Conservation (phyloP, 331 rosid species). For the Stylosanthes scabra region DNA sequence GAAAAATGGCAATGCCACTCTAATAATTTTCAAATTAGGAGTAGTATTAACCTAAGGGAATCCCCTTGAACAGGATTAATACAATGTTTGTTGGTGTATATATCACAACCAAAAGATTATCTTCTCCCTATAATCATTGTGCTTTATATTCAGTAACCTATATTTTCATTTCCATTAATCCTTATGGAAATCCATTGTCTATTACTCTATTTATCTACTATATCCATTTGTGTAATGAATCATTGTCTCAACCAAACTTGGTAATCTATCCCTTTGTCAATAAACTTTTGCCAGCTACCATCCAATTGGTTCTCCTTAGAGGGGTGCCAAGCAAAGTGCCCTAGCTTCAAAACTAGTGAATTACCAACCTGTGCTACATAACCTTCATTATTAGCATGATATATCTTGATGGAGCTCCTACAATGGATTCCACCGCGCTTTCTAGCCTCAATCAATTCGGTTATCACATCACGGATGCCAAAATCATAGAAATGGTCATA, state of each 20-base stretch:
- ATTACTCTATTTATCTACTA: no score
- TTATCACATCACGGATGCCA: slow-evolving; percentile 65
- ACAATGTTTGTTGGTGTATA: neutral
- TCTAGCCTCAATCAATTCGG: slow-evolving; percentile 71
- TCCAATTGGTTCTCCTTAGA: slow-evolving; percentile 76
- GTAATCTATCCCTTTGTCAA: slow-evolving; percentile 75
- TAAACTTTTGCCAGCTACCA: slow-evolving; percentile 83
- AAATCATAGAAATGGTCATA: slow-evolving; percentile 82
- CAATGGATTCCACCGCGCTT: slow-evolving; percentile 76
- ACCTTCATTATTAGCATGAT: slow-evolving; percentile 79
- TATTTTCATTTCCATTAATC: neutral
- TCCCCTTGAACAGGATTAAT: neutral
- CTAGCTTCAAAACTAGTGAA: slow-evolving; percentile 70
- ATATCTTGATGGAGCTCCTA: slow-evolving; percentile 72
- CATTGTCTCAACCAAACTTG: slow-evolving; percentile 72
- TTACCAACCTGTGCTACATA: slow-evolving; percentile 81
- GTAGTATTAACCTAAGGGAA: no score
- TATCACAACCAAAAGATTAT: neutral
- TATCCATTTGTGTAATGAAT: neutral
- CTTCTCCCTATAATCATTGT: slow-evolving; percentile 4
- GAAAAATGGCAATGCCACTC: no score
- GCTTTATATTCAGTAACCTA: slow-evolving; percentile 11
- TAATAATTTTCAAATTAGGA: no score
- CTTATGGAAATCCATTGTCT: no score
- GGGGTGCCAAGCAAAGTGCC: slow-evolving; percentile 81